Evolutionary conservation across 441 rosid species (phyloP).

Genomic region (Brassica balearica): DNA sequence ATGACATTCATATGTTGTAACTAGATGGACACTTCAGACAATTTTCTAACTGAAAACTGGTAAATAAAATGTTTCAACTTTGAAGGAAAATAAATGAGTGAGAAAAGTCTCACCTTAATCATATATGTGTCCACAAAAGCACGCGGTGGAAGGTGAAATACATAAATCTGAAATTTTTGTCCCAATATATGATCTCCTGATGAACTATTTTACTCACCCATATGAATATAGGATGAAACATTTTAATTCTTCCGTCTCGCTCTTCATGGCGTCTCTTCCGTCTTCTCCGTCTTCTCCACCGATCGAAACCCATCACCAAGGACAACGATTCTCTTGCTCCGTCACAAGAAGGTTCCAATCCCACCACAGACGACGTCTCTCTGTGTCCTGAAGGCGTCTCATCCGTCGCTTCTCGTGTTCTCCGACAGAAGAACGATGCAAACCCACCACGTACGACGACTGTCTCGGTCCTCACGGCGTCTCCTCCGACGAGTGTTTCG

Average conservation of each 20-base stretch:
- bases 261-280: background rate
- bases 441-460: too few relatives aligned
- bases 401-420: too few relatives aligned
- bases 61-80: constrained; percentile 23
- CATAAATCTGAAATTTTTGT: background rate
- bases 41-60: constrained; percentile 20
- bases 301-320: background rate
- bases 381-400: too few relatives aligned
- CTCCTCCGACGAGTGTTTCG: too few relatives aligned
- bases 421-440: too few relatives aligned
- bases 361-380: background rate
- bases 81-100: constrained; percentile 30
- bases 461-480: too few relatives aligned
- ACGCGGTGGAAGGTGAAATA: constrained; percentile 45
- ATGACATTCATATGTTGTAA: constrained; percentile 24
- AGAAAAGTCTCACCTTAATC: constrained; percentile 15
- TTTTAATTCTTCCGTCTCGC: background rate
- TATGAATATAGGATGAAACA: constrained; percentile 4
- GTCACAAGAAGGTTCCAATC: background rate
- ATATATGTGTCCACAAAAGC: constrained; percentile 39
- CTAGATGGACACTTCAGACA: constrained; percentile 26
- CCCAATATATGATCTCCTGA: constrained; percentile 27
- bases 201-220: constrained; percentile 31
- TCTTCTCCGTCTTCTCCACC: background rate
- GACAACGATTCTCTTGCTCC: background rate